Evolutionary conservation across 78 protist genomes (phyloP).

Genomic region (Dictyostelium purpureum): DNA sequence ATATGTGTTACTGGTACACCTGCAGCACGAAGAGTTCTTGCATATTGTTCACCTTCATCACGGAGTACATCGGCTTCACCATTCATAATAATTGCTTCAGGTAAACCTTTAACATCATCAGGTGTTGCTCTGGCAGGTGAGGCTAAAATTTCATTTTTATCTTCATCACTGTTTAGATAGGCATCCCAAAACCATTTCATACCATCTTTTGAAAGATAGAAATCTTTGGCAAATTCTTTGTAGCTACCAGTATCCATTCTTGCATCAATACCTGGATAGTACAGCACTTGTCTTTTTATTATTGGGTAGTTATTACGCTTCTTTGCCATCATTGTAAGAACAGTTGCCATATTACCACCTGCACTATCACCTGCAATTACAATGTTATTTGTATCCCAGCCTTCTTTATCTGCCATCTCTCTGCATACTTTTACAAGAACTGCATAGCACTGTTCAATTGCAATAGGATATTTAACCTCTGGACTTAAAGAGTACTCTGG

Average conservation of each 20-base stretch:
- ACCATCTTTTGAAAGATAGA: background rate
- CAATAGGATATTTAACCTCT: constrained; percentile 2
- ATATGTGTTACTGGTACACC: background rate
- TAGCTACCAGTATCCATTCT: background rate
- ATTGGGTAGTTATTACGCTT: background rate
- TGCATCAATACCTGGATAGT: constrained; percentile 15
- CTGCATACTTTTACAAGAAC: background rate
- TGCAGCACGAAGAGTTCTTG: background rate
- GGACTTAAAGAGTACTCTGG: background rate
- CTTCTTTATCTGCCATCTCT: background rate
- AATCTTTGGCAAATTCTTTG: background rate
- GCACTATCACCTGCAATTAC: constrained; percentile 15
- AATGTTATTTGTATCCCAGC: background rate
- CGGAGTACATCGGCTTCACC: constrained; percentile 33
- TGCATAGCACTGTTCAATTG: background rate
- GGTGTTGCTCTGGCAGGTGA: background rate
- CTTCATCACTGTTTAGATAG: background rate
- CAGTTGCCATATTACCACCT: constrained; percentile 22
- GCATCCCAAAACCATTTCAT: constrained; percentile 39
- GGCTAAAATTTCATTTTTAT: background rate
- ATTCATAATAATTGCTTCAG: constrained; percentile 8
- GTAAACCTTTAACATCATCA: background rate
- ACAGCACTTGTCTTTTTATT: background rate
- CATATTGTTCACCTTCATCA: constrained; percentile 6
- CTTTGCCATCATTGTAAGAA: background rate